Evolutionary conservation across 441 rosid species (phyloP).

Genomic region (Pelargonium fulgidum): DNA sequence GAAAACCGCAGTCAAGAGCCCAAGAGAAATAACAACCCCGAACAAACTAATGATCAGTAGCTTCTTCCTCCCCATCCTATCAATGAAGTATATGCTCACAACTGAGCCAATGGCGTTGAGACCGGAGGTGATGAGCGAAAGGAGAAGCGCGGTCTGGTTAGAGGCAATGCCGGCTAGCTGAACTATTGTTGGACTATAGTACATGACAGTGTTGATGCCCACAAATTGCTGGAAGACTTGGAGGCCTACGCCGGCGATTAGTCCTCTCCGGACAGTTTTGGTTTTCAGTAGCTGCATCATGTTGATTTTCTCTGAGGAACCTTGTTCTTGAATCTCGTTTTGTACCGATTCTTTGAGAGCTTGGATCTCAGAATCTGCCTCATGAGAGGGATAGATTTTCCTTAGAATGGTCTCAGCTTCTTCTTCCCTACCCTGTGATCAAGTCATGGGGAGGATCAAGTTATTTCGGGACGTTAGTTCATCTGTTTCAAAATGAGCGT

Average conservation of each 20-base stretch:
- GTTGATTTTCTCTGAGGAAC: constrained; percentile 46
- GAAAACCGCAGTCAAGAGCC: constrained; percentile 51
- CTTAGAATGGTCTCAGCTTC: constrained; percentile 51
- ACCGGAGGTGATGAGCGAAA: constrained; percentile 65
- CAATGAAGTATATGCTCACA: constrained; percentile 59
- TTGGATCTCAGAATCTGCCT: constrained; percentile 49
- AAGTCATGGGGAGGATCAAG: not conserved
- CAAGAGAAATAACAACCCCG: constrained; percentile 51
- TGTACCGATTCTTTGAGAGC: constrained; percentile 56
- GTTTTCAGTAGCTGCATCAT: constrained; percentile 40
- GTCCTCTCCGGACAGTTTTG: constrained; percentile 62
- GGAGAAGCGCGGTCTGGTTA: constrained; percentile 63
- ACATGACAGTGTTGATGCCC: constrained; percentile 82
- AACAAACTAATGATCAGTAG: constrained; percentile 47
- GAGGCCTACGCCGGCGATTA: constrained; percentile 68
- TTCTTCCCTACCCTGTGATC: constrained; percentile 50
- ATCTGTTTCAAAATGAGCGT: no score
- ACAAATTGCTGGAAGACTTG: constrained; percentile 82
- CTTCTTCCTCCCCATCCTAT: constrained; percentile 66
- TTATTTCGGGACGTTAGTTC: no score
- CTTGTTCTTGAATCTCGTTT: constrained; percentile 44
- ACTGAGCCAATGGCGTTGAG: constrained; percentile 63
- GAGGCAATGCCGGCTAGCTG: constrained; percentile 75
- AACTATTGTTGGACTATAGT: constrained; percentile 68
- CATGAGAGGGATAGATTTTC: constrained; percentile 45